Conservation (phyloP, 108 stramenopile genomes). For the Fistulifera pelliculosa region DNA sequence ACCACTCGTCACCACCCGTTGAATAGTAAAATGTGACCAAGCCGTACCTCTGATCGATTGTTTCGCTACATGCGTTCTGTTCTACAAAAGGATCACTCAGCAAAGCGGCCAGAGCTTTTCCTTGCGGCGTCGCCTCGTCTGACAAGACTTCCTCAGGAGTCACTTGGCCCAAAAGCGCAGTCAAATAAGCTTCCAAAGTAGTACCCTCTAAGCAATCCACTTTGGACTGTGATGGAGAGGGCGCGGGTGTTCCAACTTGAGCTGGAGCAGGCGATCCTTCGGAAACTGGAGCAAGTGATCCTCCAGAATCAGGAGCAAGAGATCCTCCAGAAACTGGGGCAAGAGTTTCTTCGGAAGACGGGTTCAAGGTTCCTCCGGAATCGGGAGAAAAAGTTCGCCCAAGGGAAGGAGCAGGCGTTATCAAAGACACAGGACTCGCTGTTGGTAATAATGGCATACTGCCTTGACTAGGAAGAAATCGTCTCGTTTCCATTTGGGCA, state of each 20-base stretch:
- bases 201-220: constrained; percentile 7
- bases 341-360: neutral
- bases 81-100: constrained; percentile 22
- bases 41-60: constrained; percentile 35
- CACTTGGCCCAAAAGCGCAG: neutral
- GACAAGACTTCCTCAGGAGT: constrained; percentile 5
- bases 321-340: neutral
- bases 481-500: no score
- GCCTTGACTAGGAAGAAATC: no score
- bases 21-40: constrained; percentile 35
- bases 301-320: neutral
- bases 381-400: neutral
- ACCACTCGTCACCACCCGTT: constrained; percentile 36
- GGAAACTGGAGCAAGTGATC: neutral
- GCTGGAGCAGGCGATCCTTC: neutral
- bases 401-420: no score
- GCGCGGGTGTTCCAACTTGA: neutral
- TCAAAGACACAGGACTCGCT: no score
- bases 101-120: constrained; percentile 32
- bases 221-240: neutral
- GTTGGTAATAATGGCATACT: no score
- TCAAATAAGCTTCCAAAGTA: constrained; percentile 8
- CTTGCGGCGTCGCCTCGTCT: constrained; percentile 36
- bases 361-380: neutral
- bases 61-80: constrained; percentile 33